Evolutionary conservation across 352 stramenopile species (phyloP), one percentile per base, ranked within the genome.

Genomic region (Globisporangium alternatum): DNA sequence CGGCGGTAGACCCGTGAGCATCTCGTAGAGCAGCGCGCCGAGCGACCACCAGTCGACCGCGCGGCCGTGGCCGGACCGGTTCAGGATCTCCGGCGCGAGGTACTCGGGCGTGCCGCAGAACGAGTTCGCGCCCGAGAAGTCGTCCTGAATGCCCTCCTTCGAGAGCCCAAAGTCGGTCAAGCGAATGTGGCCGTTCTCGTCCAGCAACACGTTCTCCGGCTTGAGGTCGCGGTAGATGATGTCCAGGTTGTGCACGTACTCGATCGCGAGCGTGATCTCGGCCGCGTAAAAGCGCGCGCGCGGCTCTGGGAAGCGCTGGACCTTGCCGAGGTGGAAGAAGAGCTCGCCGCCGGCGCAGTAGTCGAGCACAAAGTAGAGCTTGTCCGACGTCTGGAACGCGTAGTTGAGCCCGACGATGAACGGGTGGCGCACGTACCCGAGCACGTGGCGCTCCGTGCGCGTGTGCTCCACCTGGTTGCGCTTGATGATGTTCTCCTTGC

Each of bases 401-500:
- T 95, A 96, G 68, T 96, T 90, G 51, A 97, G 79, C 22, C 95
- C 92, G 12, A 99, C 96, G 68, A 99, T 98, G 73, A 99, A 99
- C 45, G 97, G 97, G 72, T 99, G 97, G 47, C 94, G 91, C 45
- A 99, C 94, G 70, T 98, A 98, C 30, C 94, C 96, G 10, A 97
- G 74, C 48, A 97, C 91, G 60, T 87, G 80, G 33, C 87, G 75
- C 72, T 96, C 87, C 3, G 85, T 89, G 63, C 86, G 77, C 37
- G 86, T 93, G 74, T 95, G 85, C 68, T 96, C 86, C 19, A 91
- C 88, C 69, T 96, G 86, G 62, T 92, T 91, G 69, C 81, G 86
- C 70, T 98, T 98, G 72, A 99, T 98, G 65, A 99, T 99, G 68
- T 98, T 98, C 62, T 98, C 95, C 80, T 99, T 99, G 53, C 91